These are phyloP conservation scores for Leucoagaricus sp. DNA, from an alignment of 1,284 basidiomycete species.

Conservation along the genomic window DNA sequence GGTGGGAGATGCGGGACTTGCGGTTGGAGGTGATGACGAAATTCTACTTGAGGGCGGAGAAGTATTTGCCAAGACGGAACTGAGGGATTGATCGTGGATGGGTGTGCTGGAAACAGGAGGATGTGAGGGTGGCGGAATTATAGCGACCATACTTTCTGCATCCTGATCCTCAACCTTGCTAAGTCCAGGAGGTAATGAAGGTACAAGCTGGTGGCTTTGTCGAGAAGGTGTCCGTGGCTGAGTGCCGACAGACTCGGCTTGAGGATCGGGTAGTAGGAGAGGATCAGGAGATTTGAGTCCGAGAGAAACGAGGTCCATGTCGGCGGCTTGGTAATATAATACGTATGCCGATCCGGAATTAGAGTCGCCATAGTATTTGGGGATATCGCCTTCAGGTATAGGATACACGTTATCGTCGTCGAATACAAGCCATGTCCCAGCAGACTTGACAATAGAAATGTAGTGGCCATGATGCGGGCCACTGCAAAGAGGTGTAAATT, in stretches of 20 bases:
- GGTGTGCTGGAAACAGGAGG: slow-evolving; percentile 7
- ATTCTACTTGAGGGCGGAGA: background rate
- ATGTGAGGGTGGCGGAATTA: slow-evolving; percentile 24
- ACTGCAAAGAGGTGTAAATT: slow-evolving; percentile 42
- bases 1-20: background rate
- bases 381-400: slow-evolving; percentile 88
- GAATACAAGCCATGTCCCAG: slow-evolving; percentile 88
- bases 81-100: slow-evolving; percentile 1
- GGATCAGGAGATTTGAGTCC: slow-evolving; percentile 50
- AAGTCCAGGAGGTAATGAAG: slow-evolving; percentile 55
- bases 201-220: slow-evolving; percentile 9
- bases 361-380: slow-evolving; percentile 94
- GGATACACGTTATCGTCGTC: slow-evolving; percentile 93
- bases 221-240: slow-evolving; percentile 24
- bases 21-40: background rate
- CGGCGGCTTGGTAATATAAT: slow-evolving; percentile 94
- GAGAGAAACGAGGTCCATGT: slow-evolving; percentile 73
- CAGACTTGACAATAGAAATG: slow-evolving; percentile 89
- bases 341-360: slow-evolving; percentile 92
- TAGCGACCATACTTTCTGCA: slow-evolving; percentile 31
- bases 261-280: slow-evolving; percentile 17
- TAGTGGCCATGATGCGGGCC: slow-evolving; percentile 98
- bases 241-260: slow-evolving; percentile 9
- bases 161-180: slow-evolving; percentile 35
- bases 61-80: background rate